phyloP scores from a whole-genome alignment of 805 yeast genomes.

The Saccharomycopsis lassenensis region DNA sequence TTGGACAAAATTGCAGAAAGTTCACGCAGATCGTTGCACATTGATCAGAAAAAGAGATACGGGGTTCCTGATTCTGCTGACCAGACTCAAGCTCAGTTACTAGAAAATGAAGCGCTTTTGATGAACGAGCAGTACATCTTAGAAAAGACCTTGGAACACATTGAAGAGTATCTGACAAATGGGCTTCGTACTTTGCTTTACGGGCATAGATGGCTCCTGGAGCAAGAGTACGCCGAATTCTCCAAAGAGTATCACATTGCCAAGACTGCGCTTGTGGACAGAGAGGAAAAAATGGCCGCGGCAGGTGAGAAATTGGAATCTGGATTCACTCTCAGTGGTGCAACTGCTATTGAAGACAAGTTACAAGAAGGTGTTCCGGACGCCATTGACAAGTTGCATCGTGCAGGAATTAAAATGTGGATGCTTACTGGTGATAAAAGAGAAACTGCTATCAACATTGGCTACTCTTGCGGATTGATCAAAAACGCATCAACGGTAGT shows the following conservation, averaged over 20 bases:
- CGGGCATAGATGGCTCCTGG: conserved; percentile 61
- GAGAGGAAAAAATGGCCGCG: conserved; percentile 54
- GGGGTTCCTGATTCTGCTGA: conserved; percentile 25
- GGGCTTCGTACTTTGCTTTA: conserved; percentile 87
- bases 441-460: conserved; percentile 96
- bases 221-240: conserved; percentile 56
- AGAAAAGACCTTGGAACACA: conserved; percentile 78
- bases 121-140: conserved; percentile 65
- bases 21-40: conserved; percentile 48
- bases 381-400: conserved; percentile 78
- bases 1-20: conserved; percentile 40
- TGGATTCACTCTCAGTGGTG: conserved; percentile 67
- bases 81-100: too few species aligned
- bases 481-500: conserved; percentile 88
- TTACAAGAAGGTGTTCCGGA: conserved; percentile 96
- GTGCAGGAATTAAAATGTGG: conserved; percentile 95
- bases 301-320: conserved; percentile 67
- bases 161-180: conserved; percentile 90
- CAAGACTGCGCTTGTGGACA: conserved; percentile 57
- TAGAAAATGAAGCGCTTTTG: conserved; percentile 49
- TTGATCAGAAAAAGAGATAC: conserved; percentile 48
- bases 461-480: conserved; percentile 85
- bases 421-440: conserved; percentile 98
- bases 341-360: conserved; percentile 96
- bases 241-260: conserved; percentile 58